phyloP scores from a whole-genome alignment of 139 green algal species.

The Tetradesmus obliquus region DNA sequence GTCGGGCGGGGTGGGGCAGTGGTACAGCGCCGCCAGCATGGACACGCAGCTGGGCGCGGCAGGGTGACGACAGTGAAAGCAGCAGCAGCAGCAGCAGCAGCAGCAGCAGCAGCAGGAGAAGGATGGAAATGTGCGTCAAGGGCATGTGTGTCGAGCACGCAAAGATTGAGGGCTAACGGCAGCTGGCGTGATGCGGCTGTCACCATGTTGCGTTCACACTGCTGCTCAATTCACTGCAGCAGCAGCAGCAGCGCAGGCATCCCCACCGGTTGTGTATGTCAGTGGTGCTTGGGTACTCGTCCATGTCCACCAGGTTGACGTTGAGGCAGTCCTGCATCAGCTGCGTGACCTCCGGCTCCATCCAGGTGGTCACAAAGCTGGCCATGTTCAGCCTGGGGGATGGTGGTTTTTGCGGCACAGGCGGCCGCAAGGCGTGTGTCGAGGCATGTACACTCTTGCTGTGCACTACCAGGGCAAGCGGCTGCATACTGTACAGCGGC shows the following conservation, averaged over 20 bases:
- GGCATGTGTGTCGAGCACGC: no score
- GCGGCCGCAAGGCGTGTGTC: no score
- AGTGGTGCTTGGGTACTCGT: slow-evolving; percentile 33
- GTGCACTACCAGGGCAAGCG: no score
- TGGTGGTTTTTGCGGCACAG: background rate
- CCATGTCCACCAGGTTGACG: slow-evolving; percentile 40
- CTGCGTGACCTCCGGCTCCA: slow-evolving; percentile 15
- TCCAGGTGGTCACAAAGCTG: slow-evolving; percentile 36
- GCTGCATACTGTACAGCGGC: no score
- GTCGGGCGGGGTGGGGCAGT: background rate
- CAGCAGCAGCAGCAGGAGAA: background rate
- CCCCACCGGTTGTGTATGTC: slow-evolving; percentile 37
- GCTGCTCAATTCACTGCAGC: no score
- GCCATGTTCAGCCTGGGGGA: slow-evolving; percentile 31
- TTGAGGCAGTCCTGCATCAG: slow-evolving; percentile 20
- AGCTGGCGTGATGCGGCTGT: no score
- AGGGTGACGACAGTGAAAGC: background rate
- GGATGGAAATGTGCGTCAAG: background rate
- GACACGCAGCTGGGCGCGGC: slow-evolving; percentile 14
- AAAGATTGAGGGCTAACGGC: no score
- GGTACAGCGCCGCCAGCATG: slow-evolving; percentile 37
- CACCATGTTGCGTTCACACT: no score
- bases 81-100: background rate
- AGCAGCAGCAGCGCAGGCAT: background rate
- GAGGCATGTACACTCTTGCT: no score